phyloP scores from a whole-genome alignment of 225 moss, liverwort and hornwort genomes.

The Physcomitrellopsis africana region DNA sequence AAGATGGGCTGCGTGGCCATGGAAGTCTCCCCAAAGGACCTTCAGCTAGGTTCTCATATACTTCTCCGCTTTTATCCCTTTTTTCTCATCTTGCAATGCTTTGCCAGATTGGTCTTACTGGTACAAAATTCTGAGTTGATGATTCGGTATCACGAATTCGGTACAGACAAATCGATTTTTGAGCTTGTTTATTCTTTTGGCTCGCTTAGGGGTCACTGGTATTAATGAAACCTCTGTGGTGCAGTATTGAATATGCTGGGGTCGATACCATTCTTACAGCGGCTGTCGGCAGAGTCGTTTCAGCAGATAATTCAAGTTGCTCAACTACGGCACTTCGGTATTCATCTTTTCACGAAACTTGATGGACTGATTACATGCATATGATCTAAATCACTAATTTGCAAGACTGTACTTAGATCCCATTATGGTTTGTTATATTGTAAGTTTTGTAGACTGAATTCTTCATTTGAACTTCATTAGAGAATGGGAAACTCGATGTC shows the following conservation, averaged over 20 bases:
- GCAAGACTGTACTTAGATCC: not conserved
- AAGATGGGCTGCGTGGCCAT: slow-evolving; percentile 3
- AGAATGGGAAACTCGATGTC: not conserved
- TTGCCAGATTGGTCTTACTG: not conserved
- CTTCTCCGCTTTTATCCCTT: not conserved
- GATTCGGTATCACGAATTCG: slow-evolving; percentile 6
- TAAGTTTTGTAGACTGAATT: not conserved
- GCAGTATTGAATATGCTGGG: slow-evolving; percentile 53
- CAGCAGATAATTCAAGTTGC: slow-evolving; percentile 28
- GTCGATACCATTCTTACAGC: slow-evolving; percentile 54
- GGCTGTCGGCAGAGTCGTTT: slow-evolving; percentile 46
- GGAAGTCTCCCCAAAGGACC: slow-evolving; percentile 25
- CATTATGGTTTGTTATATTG: too few relatives aligned
- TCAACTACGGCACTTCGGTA: slow-evolving; percentile 46
- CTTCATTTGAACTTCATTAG: not conserved
- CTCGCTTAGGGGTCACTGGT: not conserved
- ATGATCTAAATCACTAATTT: not conserved
- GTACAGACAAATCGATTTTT: not conserved
- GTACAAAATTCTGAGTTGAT: too few relatives aligned
- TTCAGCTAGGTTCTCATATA: slow-evolving; percentile 30
- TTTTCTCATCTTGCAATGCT: not conserved
- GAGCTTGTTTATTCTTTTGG: not conserved
- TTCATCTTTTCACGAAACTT: not conserved
- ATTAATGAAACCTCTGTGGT: not conserved
- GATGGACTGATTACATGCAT: not conserved